Conservation (phyloP, 2,329 filamentous ascomycete species). For the Fusarium armeniacum region DNA sequence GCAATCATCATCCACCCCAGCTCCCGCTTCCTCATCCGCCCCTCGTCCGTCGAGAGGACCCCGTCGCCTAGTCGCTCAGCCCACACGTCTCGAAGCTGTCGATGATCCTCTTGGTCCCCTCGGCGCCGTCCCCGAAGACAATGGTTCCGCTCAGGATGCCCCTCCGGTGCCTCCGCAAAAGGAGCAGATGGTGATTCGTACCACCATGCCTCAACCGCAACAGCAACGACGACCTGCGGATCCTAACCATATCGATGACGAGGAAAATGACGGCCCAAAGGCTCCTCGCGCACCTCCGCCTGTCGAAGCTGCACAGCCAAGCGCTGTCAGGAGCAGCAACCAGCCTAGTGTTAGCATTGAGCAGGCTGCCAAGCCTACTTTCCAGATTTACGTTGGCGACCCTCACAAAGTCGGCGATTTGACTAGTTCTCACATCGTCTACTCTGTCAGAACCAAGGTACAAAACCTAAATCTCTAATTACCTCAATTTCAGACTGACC, state of each 20-base stretch:
- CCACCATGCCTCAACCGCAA: slow-evolving; percentile 64
- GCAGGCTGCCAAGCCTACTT: slow-evolving; percentile 91
- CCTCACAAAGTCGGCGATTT: slow-evolving; percentile 98
- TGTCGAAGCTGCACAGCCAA: slow-evolving; percentile 70
- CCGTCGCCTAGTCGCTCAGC: slow-evolving; percentile 78
- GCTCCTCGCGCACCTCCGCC: slow-evolving; percentile 76
- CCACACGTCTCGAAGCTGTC: slow-evolving; percentile 82
- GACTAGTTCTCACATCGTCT: slow-evolving; percentile 97
- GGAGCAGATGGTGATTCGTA: slow-evolving; percentile 73
- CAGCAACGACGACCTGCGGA: slow-evolving; percentile 65
- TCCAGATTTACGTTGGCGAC: slow-evolving; percentile 92
- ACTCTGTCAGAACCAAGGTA: slow-evolving; percentile 94
- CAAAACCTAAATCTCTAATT: background rate
- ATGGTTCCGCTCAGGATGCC: slow-evolving; percentile 59
- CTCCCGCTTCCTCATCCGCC: slow-evolving; percentile 52
- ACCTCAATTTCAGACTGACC: slow-evolving; percentile 10
- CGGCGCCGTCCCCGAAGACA: slow-evolving; percentile 71
- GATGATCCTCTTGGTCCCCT: slow-evolving; percentile 83
- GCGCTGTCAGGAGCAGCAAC: slow-evolving; percentile 64
- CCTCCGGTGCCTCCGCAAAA: slow-evolving; percentile 79
- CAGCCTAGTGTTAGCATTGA: slow-evolving; percentile 90
- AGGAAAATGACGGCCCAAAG: slow-evolving; percentile 70
- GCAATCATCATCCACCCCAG: slow-evolving; percentile 50
- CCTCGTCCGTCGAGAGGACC: slow-evolving; percentile 63
- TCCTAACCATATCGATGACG: slow-evolving; percentile 77